Percentiles rank a stretch among this genome's conserved stretches.
Evolutionary conservation across 257 asterid species (phyloP).

Genomic region (Solanum sitiens): DNA sequence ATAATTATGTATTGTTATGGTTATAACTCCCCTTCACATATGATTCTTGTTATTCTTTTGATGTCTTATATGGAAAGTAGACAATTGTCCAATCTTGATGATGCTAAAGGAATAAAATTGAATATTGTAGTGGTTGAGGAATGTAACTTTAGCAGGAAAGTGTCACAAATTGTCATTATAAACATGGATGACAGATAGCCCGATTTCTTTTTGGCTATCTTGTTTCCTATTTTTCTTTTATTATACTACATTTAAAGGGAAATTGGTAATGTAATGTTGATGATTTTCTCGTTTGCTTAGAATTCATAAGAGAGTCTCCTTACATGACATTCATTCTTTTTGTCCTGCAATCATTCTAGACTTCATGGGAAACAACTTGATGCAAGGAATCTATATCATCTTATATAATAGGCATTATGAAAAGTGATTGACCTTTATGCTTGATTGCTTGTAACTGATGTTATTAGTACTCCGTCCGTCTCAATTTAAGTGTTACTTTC

Average conservation of each 20-base stretch:
- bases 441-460: neutral
- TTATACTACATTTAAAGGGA: neutral
- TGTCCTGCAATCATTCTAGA: neutral
- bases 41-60: neutral
- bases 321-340: neutral
- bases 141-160: neutral
- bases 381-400: neutral
- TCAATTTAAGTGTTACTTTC: neutral
- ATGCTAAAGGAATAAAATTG: neutral
- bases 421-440: neutral
- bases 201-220: neutral
- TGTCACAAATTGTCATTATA: neutral
- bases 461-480: neutral
- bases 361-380: neutral
- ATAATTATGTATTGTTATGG: neutral
- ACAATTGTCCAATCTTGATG: neutral
- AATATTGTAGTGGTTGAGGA: neutral
- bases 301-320: neutral
- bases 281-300: neutral
- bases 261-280: neutral
- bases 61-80: neutral
- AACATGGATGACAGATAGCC: neutral
- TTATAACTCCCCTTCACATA: neutral
- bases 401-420: neutral
- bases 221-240: neutral